Conservation (phyloP, 306 rosid genomes). For the Amphicarpaea edgeworthii region DNA sequence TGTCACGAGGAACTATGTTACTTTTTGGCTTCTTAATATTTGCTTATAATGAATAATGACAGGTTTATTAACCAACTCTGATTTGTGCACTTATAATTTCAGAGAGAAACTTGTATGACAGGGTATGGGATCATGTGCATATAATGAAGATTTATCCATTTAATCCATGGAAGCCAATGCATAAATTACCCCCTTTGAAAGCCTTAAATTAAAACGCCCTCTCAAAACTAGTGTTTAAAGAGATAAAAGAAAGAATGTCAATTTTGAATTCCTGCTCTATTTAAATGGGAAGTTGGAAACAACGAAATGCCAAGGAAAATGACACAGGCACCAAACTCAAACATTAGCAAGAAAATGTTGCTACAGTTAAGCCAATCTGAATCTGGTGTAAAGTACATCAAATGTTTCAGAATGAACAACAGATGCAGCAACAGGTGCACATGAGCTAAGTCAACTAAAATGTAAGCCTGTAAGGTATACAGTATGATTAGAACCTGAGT, state of each 20-base stretch:
- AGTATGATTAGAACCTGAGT: no score
- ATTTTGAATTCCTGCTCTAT: not conserved
- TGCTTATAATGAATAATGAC: no score
- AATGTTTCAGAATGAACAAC: no score
- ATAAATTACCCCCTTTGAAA: not conserved
- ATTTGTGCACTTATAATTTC: no score
- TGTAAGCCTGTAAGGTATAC: no score
- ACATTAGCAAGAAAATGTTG: no score
- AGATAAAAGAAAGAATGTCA: not conserved
- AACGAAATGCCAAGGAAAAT: not conserved
- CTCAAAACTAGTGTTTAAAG: not conserved
- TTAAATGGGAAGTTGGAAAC: not conserved
- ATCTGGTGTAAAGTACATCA: no score
- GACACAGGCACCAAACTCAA: not conserved
- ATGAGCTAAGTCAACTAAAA: no score
- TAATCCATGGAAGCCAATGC: not conserved
- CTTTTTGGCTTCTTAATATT: constrained; percentile 11
- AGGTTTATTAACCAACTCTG: not conserved
- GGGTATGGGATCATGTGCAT: not conserved
- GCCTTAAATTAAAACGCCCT: not conserved
- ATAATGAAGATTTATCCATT: not conserved
- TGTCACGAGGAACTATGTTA: constrained; percentile 42
- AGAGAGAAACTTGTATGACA: no score
- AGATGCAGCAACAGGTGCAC: no score
- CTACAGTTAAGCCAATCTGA: no score